Evolutionary conservation across 2,329 filamentous ascomycete species (phyloP), one percentile per base, ranked within the genome.

Genomic region (Didymella exigua): DNA sequence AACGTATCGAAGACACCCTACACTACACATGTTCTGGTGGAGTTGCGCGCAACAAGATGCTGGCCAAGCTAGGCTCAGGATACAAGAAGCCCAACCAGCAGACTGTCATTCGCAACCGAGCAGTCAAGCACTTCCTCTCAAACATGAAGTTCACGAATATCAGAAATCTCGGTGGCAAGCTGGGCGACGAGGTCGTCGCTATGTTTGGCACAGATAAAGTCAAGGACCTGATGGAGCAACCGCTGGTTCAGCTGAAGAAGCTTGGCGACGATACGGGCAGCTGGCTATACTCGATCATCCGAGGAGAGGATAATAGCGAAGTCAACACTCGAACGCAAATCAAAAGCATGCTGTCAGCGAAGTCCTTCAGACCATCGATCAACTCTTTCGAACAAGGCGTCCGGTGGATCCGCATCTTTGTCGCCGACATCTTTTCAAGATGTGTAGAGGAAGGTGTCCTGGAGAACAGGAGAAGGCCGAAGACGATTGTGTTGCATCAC

Each of bases 281-380:
- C 3, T 97, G 93, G 92, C 80, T 98, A 10, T 89, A 96, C 76
- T 86, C 89, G 49, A 89, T 88, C 10, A 88, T 98, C 48, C 86
- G 95, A 10, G 95, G 95, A 1, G 86, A 93, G 57, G 95, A 99
- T 73, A 79, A 81, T 44, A 95, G 89, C 66, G 93, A 97, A 74
- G 91, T 99, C 62, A 97, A 91, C 68, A 85, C 91, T 24, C 83
- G 93, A 46, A 96, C 92, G 1, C 90, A 95, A 68, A 96, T 97
- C 78, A 97, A 98, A 74, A 95, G 90, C 14, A 98, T 99, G 93
- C 81, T 98, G 13, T 97, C 92, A 1, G 93, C 95, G 18, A 99
- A 99, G 72, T 96, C 92, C 0, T 99, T 99, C 69, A 84, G 90
- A 23, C 95, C 95, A 0, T 86, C 83, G 51, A 93, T 98, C 70